These are phyloP conservation scores for Suillus luteus DNA, from an alignment of 768 basidiomycete species.

Conservation along the genomic window DNA sequence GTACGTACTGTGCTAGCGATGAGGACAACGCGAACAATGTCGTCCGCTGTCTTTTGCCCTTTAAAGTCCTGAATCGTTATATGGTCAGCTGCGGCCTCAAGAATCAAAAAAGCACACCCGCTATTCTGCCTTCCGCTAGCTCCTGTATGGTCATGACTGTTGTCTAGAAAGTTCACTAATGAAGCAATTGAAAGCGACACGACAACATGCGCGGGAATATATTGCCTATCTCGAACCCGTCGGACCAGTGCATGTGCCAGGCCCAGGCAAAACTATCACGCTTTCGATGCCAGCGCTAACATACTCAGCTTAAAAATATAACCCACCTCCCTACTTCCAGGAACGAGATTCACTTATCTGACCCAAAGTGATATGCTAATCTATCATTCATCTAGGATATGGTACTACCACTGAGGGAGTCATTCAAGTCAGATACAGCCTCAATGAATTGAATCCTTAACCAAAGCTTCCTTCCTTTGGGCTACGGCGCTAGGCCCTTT, in stretches of 20 bases:
- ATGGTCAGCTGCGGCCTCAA: constrained; percentile 5
- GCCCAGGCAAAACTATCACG: neutral
- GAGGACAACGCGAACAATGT: constrained; percentile 26
- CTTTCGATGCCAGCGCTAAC: neutral
- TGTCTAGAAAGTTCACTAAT: neutral
- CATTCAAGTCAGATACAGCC: neutral
- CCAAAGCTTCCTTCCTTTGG: neutral
- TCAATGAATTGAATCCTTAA: neutral
- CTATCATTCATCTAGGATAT: neutral
- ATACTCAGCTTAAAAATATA: neutral
- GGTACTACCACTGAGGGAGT: neutral
- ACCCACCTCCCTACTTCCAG: neutral
- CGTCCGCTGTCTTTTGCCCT: constrained; percentile 31
- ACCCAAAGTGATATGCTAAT: neutral
- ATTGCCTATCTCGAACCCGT: neutral
- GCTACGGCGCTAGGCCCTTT: neutral
- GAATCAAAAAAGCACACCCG: constrained; percentile 13
- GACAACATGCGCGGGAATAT: neutral
- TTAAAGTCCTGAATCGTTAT: constrained; percentile 29
- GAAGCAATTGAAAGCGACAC: neutral
- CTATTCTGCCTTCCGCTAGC: constrained; percentile 34
- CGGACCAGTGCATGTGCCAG: neutral
- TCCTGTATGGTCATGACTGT: constrained; percentile 29
- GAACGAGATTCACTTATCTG: neutral
- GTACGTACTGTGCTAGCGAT: constrained; percentile 27